Evolutionary conservation across 1,139 yeast species (phyloP), one percentile per base, ranked within the genome.

Genomic region (Pichia sorboxylosa): DNA sequence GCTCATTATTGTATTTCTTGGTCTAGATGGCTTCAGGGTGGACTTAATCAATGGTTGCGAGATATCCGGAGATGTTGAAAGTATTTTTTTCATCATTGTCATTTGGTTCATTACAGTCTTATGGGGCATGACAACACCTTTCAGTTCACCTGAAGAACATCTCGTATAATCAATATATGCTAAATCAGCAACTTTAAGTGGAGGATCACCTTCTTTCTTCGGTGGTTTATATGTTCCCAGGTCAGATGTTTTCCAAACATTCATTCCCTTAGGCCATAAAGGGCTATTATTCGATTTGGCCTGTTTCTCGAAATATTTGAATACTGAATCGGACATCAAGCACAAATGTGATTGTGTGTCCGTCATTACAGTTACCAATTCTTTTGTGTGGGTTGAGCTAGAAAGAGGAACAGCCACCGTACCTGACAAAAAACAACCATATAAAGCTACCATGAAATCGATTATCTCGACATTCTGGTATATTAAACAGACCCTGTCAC

Each of bases 91-190:
- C 24, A 92, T 52, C 33, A 84, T 71, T 38, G 72, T 68, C 90
- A 90, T 83, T 51, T 90, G 98, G 46, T 84, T 92, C 47, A 81
- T 66, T 13, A 92, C 70, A 0, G 95, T 85, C 38, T 84, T 64
- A 49, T 90, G 97, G 21, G 92, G 80, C 51, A 92, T 69, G 1
- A 93, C 95, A 26, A 92, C 94, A 6, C 99, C 99, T 34, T 95
- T 67, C 23, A 85, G 58, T 45, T 87, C 94, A 2, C 97, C 97
- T 14, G 83, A 72, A 0, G 97, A 94, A 2, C 93, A 80, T 44
- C 92, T 68, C 0, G 93, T 75, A 51, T 81, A 92, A 55, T 92
- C 98, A 17, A 92, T 87, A 49, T 92, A 92, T 0, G 97, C 96
- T 40, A 90, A 60, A 49, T 83, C 93, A 6, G 82, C 75, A 17